Percentiles rank a stretch among this genome's conserved stretches.
Evolutionary conservation across 306 rosid genomes (phyloP).

Genomic region (Prunus davidiana): DNA sequence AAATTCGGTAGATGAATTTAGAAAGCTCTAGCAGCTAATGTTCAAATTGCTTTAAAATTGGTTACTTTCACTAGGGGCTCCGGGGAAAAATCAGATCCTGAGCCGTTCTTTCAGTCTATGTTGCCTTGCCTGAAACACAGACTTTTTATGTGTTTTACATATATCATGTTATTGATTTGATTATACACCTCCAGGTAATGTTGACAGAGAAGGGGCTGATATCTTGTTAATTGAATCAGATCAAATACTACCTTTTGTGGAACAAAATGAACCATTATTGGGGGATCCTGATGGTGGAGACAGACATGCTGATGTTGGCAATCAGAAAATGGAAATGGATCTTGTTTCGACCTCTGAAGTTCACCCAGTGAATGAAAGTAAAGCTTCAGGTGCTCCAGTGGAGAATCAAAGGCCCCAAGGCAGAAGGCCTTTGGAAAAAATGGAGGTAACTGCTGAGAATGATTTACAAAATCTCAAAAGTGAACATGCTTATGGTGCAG

Average conservation of each 20-base stretch:
- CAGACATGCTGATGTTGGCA: conserved; percentile 25
- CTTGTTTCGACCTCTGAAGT: conserved; percentile 20
- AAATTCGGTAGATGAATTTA: neutral
- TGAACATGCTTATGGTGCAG: conserved; percentile 30
- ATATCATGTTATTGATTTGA: conserved; percentile 6
- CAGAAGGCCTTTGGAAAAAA: conserved; percentile 30
- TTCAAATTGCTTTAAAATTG: conserved; percentile 1
- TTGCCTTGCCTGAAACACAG: neutral
- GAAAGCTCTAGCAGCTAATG: conserved; percentile 8
- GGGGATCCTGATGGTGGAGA: conserved; percentile 27
- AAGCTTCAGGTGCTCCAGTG: conserved; percentile 22
- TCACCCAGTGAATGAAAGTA: conserved; percentile 20
- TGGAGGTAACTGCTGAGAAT: conserved; percentile 54
- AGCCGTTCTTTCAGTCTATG: neutral
- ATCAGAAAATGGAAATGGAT: conserved; percentile 27
- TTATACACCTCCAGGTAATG: conserved; percentile 38
- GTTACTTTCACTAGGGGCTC: neutral
- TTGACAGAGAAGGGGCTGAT: conserved; percentile 23
- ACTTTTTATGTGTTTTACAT: neutral
- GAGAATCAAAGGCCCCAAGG: conserved; percentile 28
- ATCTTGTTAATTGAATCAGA: conserved; percentile 24
- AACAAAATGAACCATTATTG: conserved; percentile 28
- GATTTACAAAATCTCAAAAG: conserved; percentile 37
- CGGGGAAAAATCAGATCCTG: too few relatives aligned
- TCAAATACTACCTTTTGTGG: conserved; percentile 31